Conservation (phyloP, 305 asterid species). For the Plantago lanceolata region DNA sequence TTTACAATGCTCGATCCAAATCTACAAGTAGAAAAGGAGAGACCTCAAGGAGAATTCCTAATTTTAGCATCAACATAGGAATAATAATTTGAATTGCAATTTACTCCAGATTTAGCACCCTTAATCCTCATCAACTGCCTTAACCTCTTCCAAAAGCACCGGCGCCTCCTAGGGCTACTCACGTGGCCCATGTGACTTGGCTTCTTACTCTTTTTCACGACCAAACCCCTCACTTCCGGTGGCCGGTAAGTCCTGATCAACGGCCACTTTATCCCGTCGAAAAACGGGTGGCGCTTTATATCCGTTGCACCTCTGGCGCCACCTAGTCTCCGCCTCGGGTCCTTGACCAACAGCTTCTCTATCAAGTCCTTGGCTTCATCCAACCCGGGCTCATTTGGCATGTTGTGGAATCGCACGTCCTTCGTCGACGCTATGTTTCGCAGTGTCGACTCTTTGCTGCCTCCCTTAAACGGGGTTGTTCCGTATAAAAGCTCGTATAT, state of each 20-base stretch:
- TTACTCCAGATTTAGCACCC: constrained; percentile 52
- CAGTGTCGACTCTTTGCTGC: constrained; percentile 79
- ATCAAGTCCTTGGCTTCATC: constrained; percentile 66
- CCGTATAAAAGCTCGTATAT: constrained; percentile 68
- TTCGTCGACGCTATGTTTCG: constrained; percentile 74
- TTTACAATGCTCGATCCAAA: constrained; percentile 23
- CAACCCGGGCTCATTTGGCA: constrained; percentile 36
- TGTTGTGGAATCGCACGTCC: constrained; percentile 50
- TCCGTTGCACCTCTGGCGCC: constrained; percentile 83
- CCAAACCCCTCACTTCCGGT: constrained; percentile 79
- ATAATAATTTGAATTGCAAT: constrained; percentile 63
- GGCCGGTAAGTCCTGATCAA: constrained; percentile 69
- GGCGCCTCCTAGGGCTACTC: constrained; percentile 54
- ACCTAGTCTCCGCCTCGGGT: constrained; percentile 73
- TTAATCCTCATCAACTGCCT: constrained; percentile 46
- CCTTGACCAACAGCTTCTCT: constrained; percentile 67
- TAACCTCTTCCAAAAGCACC: constrained; percentile 67
- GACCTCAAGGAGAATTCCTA: constrained; percentile 32
- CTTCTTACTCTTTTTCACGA: constrained; percentile 57
- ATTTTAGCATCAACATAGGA: constrained; percentile 36
- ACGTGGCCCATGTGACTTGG: constrained; percentile 33
- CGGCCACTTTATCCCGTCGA: constrained; percentile 87
- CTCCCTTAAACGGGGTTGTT: constrained; percentile 79
- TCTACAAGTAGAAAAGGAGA: background rate
- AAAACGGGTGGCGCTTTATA: constrained; percentile 87